These are phyloP conservation scores for Coemansia asiatica DNA, from an alignment of 192 early-diverging fungal genomes.

Conservation along the genomic window DNA sequence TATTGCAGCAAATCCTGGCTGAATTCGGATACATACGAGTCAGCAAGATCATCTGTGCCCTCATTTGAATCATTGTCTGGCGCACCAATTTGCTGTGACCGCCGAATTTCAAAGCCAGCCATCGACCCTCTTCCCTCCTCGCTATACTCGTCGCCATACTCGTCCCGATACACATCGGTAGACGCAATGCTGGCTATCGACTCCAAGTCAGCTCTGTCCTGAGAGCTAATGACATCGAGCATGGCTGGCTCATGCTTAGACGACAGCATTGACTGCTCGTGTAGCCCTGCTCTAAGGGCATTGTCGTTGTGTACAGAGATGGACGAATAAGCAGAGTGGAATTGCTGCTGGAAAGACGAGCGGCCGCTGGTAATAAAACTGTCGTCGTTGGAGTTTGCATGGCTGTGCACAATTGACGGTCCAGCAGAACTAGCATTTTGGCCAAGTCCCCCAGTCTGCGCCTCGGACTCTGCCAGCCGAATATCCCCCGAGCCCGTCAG, in stretches of 20 bases:
- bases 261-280: constrained; percentile 1
- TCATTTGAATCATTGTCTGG: neutral
- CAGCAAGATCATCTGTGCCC: constrained; percentile 15
- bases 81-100: neutral
- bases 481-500: constrained; percentile 6
- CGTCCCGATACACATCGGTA: constrained; percentile 2
- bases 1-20: constrained; percentile 48
- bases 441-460: neutral
- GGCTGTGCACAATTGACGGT: neutral
- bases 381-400: constrained; percentile 18
- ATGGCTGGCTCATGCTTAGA: constrained; percentile 30
- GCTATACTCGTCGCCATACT: constrained; percentile 10
- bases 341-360: constrained; percentile 29
- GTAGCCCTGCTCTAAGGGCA: neutral
- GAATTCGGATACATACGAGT: constrained; percentile 50
- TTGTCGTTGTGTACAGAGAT: constrained; percentile 12
- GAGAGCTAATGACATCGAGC: constrained; percentile 6
- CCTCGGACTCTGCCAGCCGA: constrained; percentile 2
- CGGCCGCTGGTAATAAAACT: constrained; percentile 26
- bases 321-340: constrained; percentile 38
- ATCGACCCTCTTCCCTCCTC: constrained; percentile 14
- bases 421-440: neutral
- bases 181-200: constrained; percentile 31
- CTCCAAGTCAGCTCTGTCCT: constrained; percentile 12
- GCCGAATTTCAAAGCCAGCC: constrained; percentile 20